Conservation (phyloP, 208 protist species). For the Leishmania major region DNA sequence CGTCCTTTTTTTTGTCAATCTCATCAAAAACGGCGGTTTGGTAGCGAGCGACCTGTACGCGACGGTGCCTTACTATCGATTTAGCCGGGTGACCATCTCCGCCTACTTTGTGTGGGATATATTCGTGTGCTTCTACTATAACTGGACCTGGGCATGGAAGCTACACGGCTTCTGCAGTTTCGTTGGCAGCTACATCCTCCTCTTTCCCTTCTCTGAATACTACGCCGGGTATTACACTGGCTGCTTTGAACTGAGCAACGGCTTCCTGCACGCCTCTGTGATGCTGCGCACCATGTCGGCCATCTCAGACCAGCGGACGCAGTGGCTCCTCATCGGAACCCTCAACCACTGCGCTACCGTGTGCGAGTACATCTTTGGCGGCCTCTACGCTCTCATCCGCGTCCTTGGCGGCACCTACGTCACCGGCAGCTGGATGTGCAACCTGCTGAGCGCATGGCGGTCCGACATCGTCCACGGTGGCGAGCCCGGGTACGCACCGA, state of each 20-base stretch:
- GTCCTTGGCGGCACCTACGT: conserved; percentile 69
- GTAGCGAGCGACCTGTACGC: conserved; percentile 53
- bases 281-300: conserved; percentile 49
- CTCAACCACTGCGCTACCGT: conserved; percentile 24
- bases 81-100: conserved; percentile 66
- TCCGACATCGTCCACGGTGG: conserved; percentile 31
- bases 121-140: conserved; percentile 73
- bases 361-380: conserved; percentile 64
- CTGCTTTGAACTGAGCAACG: conserved; percentile 85
- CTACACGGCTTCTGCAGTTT: conserved; percentile 76
- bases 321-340: conserved; percentile 25
- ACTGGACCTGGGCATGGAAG: conserved; percentile 75
- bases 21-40: conserved; percentile 31
- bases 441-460: conserved; percentile 29
- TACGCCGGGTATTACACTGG: conserved; percentile 84
- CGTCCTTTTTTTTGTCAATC: conserved; percentile 56
- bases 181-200: conserved; percentile 64
- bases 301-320: conserved; percentile 17
- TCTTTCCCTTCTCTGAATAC: conserved; percentile 77
- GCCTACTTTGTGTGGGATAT: conserved; percentile 88
- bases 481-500: conserved; percentile 32
- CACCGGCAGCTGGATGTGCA: conserved; percentile 47
- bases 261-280: conserved; percentile 62
- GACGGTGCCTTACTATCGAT: conserved; percentile 60
- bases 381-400: conserved; percentile 70